Percentiles rank a stretch among this genome's conserved stretches.
Conservation (phyloP, 1,139 yeast species). For the Kazachstania sp. region DNA sequence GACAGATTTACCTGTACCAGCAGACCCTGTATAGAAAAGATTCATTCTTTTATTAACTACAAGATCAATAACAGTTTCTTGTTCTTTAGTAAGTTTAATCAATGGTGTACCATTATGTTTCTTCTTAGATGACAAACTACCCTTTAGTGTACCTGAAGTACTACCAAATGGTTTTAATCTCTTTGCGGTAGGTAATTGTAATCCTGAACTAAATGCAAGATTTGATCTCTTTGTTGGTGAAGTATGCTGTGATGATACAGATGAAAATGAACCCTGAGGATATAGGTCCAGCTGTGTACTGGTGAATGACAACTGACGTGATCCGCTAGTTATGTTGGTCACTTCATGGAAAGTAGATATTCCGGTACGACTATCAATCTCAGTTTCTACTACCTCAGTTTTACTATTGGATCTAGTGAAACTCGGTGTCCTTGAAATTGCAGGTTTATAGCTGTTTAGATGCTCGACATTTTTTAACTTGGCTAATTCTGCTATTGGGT, state of each 20-base stretch:
- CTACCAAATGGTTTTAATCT: slow-evolving; percentile 14
- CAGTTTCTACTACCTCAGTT: slow-evolving; percentile 3
- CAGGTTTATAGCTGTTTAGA: slow-evolving; percentile 22
- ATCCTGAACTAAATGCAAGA: slow-evolving; percentile 3
- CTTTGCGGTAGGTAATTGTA: slow-evolving; percentile 15
- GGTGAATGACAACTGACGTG: slow-evolving; percentile 14
- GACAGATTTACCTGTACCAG: slow-evolving; percentile 82
- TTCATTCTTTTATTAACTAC: slow-evolving; percentile 44
- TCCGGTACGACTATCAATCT: slow-evolving; percentile 5
- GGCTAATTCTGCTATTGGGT: slow-evolving; percentile 20
- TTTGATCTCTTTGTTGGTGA: not conserved
- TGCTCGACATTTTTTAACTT: slow-evolving; percentile 16
- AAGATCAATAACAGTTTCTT: slow-evolving; percentile 42
- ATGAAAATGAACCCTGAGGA: not conserved
- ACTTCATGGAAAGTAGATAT: slow-evolving; percentile 6
- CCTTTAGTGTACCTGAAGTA: not conserved
- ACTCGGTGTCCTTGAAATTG: slow-evolving; percentile 9
- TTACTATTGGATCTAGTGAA: slow-evolving; percentile 8
- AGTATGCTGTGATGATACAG: not conserved
- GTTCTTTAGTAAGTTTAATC: slow-evolving; percentile 39
- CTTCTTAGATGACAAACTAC: slow-evolving; percentile 1
- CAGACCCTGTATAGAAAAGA: slow-evolving; percentile 70
- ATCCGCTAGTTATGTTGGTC: slow-evolving; percentile 10
- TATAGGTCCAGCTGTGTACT: slow-evolving; percentile 8
- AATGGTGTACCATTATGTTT: not conserved